Base-by-base conservation (phyloP, 768 basidiomycete genomes). In the Tulasnella sp. region DNA sequence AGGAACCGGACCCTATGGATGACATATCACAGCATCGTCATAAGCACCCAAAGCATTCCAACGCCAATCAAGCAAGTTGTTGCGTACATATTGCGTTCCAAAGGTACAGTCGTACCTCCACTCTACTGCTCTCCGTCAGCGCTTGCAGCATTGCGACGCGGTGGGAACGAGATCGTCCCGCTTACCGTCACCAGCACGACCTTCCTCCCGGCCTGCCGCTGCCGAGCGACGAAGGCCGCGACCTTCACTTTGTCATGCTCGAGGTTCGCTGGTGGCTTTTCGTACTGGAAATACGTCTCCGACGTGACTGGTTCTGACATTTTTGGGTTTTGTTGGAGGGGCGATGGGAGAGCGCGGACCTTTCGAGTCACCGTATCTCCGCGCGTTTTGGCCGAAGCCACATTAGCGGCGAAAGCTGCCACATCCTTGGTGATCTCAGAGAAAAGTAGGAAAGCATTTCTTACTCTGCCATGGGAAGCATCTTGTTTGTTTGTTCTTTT, bases 11-110 rank as follows among this genome's bases (percentile, higher is more conserved):
- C 97, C 76, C 96, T 99, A 77, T n/a, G 75, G 72, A 74, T 59
- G 44, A 34, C 41, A 79, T 74, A 17, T 47, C 75, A 74, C 72
- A n/a, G n/a, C n/a, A n/a, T n/a, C n/a, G n/a, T n/a, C 74, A 73
- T 73, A 67, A 79, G 77, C 75, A 68, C 73, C 76, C 73, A 75
- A 72, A 76, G 74, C 71, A 66, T 42, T 34, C 7, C 1, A 16
- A 17, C 9, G 67, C 22, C 59, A 34, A 67, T 42, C 5, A 73
- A 44, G 63, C 11, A 1, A 52, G 84, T 1, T 22, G 39, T 22
- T 35, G 39, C 95, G 88, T 85, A 98, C 97, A 98, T 95, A 78
- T 98, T 98, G 84, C 95, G 91, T 83, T 99, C 97, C 73, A 99
- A 82, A 2, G 96, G 96, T 7, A 98, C 96, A 1, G 95, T 98